A percentile compares a stretch with the other conserved stretches of the same genome.
Evolutionary conservation across 192 early-diverging fungal species (phyloP).

Genomic region (Entophlyctis luteolus): DNA sequence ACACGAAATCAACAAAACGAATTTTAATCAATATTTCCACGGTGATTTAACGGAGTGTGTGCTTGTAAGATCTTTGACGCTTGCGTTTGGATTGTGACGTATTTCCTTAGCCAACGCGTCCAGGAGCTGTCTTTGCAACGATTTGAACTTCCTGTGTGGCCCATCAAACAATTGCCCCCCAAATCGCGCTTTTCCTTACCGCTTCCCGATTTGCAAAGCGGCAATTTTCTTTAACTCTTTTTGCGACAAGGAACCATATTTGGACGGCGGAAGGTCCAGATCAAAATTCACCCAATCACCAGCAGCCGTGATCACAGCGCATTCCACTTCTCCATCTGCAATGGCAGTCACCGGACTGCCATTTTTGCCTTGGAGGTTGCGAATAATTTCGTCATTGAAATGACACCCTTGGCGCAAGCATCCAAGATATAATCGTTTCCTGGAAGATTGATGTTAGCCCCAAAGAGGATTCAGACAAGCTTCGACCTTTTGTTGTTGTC

Average conservation of each 20-base stretch:
- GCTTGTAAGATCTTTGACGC: background rate
- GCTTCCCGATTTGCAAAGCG: background rate
- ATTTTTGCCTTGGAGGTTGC: background rate
- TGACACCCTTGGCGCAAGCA: background rate
- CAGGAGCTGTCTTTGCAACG: background rate
- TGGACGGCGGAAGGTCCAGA: background rate
- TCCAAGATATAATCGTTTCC: no score
- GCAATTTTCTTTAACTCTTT: slow-evolving; percentile 1
- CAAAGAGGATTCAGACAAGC: background rate
- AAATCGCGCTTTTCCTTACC: background rate
- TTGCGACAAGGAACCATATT: background rate
- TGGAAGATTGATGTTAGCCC: no score
- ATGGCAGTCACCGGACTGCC: background rate
- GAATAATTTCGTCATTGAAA: slow-evolving; percentile 13
- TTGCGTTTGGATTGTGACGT: background rate
- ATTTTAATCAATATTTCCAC: background rate
- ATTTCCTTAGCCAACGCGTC: slow-evolving; percentile 10
- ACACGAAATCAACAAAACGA: no score
- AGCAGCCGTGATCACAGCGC: background rate
- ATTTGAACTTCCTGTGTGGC: slow-evolving; percentile 6
- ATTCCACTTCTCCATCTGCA: slow-evolving; percentile 12
- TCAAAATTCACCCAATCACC: slow-evolving; percentile 18
- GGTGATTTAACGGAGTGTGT: background rate
- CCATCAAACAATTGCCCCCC: background rate
- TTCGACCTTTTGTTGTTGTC: background rate